A percentile compares a stretch with the other conserved stretches of the same genome.
Conservation (phyloP, 148 eudicot species). For the Silene conica region DNA sequence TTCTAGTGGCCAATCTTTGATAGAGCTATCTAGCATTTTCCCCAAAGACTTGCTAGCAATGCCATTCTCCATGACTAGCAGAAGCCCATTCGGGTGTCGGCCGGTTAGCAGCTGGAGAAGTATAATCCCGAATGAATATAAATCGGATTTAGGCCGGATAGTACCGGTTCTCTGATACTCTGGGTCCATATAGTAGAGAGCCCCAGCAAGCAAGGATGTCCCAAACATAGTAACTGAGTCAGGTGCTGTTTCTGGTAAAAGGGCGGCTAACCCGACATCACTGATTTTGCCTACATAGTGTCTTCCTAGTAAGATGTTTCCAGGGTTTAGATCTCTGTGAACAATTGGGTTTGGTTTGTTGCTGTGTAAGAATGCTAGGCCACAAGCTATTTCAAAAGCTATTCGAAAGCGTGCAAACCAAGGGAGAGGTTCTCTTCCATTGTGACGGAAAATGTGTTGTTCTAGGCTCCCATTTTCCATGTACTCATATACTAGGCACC, state of each 20-base stretch:
- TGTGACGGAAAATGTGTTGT: constrained; percentile 36
- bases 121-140: constrained; percentile 75
- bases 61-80: constrained; percentile 54
- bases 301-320: constrained; percentile 57
- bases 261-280: constrained; percentile 66
- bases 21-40: constrained; percentile 49
- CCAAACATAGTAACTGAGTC: constrained; percentile 56
- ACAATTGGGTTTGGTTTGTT: constrained; percentile 61
- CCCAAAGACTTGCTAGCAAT: constrained; percentile 35
- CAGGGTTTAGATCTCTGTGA: constrained; percentile 74
- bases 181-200: constrained; percentile 66
- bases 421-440: constrained; percentile 45
- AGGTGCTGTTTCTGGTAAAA: constrained; percentile 49
- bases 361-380: constrained; percentile 65
- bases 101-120: constrained; percentile 58
- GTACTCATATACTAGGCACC: constrained; percentile 71
- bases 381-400: constrained; percentile 69
- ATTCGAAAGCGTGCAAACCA: constrained; percentile 70
- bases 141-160: constrained; percentile 68
- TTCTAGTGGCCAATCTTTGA: constrained; percentile 58
- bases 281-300: constrained; percentile 64
- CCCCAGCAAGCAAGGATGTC: constrained; percentile 55
- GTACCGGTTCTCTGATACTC: constrained; percentile 87
- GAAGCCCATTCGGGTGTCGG: constrained; percentile 53
- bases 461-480: constrained; percentile 77